Evolutionary conservation across 352 stramenopile genomes (phyloP), one percentile per base, ranked within the genome.

Genomic region (Aphanomyces stellatus): DNA sequence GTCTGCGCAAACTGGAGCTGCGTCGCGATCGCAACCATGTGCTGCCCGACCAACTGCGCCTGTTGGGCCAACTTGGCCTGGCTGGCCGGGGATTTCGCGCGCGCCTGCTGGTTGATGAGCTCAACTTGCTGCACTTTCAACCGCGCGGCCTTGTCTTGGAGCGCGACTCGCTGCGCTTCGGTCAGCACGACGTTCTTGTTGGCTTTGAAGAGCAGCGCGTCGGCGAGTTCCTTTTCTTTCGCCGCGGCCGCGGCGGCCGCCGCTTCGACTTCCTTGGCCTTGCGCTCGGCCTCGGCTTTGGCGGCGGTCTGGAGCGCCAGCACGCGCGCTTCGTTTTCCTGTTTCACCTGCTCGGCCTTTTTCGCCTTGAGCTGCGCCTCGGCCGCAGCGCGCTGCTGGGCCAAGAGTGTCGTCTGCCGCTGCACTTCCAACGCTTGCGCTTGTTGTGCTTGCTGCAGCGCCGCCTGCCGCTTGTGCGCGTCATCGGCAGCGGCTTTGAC

Each of bases 1-100:
- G 81, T 85, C 61, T 93, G 85, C 46, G 91, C 80, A 13, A 93
- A 72, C 49, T 93, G 85, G 13, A 93, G 71, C 49, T 93, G 85
- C 74, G 91, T 80, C 7, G 51, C 37, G 37, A 90, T 82, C 13
- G 78, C 78, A 2, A 89, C 71, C 53, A 90, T 91, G 1, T 84
- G 81, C 56, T 93, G 81, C 28, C 77, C 72, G 31, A 76, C 78
- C 25, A 57, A 8, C 13, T 34, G 81, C 2, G 84, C 84, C 46
- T 88, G 80, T 43, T 90, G 84, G 10, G 77, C 80, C 4, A 90
- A 70, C 57, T 88, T 90, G 2, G 84, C 84, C 51, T 90, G 81
- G 37, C 78, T 72, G 31, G 77, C 78, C 13, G 81, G 82, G 8
- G 80, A 84, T 69, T 89, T 92, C 40, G 79, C 80, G 34, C 76